These are phyloP conservation scores for Neurospora africana DNA, from an alignment of 495 filamentous ascomycete genomes.

Conservation along the genomic window DNA sequence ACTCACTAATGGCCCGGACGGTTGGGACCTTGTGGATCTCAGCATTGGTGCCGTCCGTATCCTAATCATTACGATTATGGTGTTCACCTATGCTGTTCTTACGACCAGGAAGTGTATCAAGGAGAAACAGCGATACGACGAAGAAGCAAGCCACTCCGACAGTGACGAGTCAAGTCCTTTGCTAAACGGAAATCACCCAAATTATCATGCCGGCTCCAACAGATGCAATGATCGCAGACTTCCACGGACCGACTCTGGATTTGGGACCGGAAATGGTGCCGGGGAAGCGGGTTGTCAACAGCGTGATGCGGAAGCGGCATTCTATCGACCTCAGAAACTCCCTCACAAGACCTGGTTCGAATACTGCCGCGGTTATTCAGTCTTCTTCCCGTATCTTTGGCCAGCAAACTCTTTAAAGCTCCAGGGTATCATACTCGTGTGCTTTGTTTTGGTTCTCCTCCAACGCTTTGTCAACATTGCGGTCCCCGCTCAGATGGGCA, in stretches of 20 bases:
- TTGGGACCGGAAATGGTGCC: conserved; percentile 15
- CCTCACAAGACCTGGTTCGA: conserved; percentile 45
- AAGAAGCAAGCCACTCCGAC: conserved; percentile 35
- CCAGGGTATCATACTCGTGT: conserved; percentile 66
- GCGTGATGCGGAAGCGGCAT: conserved; percentile 37
- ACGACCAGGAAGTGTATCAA: conserved; percentile 18
- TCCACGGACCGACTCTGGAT: conserved; percentile 11
- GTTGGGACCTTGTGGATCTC: conserved; percentile 45
- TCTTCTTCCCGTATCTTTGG: conserved; percentile 95
- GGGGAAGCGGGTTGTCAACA: conserved; percentile 21
- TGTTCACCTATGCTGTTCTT: conserved; percentile 32
- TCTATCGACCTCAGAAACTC: conserved; percentile 41
- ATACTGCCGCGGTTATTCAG: conserved; percentile 74
- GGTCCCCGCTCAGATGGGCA: conserved; percentile 65
- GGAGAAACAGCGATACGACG: conserved; percentile 27
- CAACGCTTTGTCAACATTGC: conserved; percentile 74
- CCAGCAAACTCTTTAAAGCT: conserved; percentile 62
- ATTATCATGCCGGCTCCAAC: conserved; percentile 26
- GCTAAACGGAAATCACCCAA: conserved; percentile 22
- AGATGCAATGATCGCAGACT: conserved; percentile 6
- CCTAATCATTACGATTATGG: conserved; percentile 23
- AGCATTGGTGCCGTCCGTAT: conserved; percentile 33
- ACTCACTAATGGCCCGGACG: conserved; percentile 13
- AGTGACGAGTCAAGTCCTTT: conserved; percentile 40
- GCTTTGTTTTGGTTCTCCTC: conserved; percentile 62